Evolutionary conservation across 2,329 filamentous ascomycete species (phyloP).

Genomic region (Neofusicoccum laricinum): DNA sequence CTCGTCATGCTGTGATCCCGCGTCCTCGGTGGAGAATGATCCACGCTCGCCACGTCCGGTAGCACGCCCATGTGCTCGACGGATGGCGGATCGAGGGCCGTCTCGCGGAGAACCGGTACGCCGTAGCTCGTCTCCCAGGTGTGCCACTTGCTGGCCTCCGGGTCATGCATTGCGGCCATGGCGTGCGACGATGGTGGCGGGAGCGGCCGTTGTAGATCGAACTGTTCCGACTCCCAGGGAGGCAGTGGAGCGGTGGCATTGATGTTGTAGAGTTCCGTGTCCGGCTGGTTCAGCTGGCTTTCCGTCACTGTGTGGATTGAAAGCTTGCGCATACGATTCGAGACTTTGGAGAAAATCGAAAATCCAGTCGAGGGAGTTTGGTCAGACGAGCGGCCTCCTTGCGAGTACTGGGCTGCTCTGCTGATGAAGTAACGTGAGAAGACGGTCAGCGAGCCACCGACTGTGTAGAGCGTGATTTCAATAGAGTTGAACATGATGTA

Average conservation of each 20-base stretch:
- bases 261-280: background rate
- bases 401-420: background rate
- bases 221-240: background rate
- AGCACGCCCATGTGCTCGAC: conserved; percentile 1
- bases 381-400: background rate
- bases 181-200: background rate
- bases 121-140: conserved; percentile 8
- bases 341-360: conserved; percentile 5
- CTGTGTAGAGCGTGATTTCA: conserved; percentile 14
- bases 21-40: background rate
- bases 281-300: background rate
- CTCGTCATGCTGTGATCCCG: background rate
- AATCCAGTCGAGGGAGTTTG: background rate
- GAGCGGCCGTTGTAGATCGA: conserved; percentile 1
- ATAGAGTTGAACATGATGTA: conserved; percentile 17
- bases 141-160: conserved; percentile 11
- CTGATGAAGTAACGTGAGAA: conserved; percentile 17
- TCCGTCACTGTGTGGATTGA: background rate
- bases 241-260: conserved; percentile 1
- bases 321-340: background rate
- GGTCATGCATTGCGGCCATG: conserved; percentile 8
- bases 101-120: background rate
- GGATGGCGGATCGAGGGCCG: background rate
- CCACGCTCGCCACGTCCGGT: background rate
- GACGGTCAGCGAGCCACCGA: conserved; percentile 13